These are phyloP conservation scores for Flagelloscypha sp. DNA, from an alignment of 768 basidiomycete species.

Conservation along the genomic window DNA sequence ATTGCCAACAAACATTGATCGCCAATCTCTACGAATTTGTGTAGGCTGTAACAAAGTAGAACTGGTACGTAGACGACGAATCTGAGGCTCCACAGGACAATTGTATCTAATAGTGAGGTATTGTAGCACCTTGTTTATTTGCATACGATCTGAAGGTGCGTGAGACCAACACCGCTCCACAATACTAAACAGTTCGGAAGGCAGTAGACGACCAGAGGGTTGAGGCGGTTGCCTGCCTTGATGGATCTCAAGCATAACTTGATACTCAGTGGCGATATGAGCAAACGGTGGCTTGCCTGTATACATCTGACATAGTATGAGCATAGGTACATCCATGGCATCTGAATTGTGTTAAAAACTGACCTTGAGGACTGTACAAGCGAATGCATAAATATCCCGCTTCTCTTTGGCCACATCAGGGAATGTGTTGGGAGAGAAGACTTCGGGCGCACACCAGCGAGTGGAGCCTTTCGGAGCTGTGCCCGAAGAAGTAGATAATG, in stretches of 20 bases:
- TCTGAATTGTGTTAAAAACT: neutral
- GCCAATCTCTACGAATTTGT: too few relatives aligned
- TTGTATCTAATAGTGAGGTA: too few relatives aligned
- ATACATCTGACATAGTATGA: slow-evolving; percentile 4
- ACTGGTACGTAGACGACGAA: too few relatives aligned
- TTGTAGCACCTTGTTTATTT: too few relatives aligned
- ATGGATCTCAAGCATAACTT: slow-evolving; percentile 5
- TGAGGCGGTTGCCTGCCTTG: slow-evolving; percentile 5
- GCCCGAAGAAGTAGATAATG: neutral
- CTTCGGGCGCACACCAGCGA: slow-evolving; percentile 50
- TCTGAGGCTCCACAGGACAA: too few relatives aligned
- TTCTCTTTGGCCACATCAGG: slow-evolving; percentile 1
- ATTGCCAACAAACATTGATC: too few relatives aligned
- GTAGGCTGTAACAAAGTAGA: too few relatives aligned
- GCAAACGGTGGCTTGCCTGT: slow-evolving; percentile 8
- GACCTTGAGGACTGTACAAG: slow-evolving; percentile 53
- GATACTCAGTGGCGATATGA: slow-evolving; percentile 1
- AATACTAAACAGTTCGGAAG: neutral
- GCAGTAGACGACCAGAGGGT: neutral
- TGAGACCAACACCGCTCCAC: slow-evolving; percentile 6
- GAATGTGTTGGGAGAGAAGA: slow-evolving; percentile 33
- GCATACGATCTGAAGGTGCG: too few relatives aligned
- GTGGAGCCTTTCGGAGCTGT: slow-evolving; percentile 25
- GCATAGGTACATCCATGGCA: neutral
- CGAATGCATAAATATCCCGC: slow-evolving; percentile 46